Conservation (phyloP, 31 red algal species). For the Asparagopsis taxiformis region DNA sequence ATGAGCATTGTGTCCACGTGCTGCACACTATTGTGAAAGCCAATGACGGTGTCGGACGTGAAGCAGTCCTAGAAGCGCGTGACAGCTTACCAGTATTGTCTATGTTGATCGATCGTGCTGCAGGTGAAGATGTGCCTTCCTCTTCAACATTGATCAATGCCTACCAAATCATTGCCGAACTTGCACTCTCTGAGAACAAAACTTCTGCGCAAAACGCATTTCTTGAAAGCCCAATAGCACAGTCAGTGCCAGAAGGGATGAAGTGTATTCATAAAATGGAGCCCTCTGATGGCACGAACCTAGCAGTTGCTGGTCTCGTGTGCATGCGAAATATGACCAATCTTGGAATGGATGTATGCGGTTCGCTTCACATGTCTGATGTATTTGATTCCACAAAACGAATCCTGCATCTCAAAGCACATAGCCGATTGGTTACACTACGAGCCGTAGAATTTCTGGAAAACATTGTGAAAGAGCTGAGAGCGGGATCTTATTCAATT, state of each 20-base stretch:
- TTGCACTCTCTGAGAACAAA: background rate
- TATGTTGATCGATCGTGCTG: conserved; percentile 22
- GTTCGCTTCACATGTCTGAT: conserved; percentile 38
- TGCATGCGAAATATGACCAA: conserved; percentile 31
- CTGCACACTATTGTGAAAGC: conserved; percentile 7
- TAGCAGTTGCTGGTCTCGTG: conserved; percentile 9
- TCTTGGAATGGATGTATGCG: conserved; percentile 46
- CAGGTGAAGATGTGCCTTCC: background rate
- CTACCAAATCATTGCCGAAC: conserved; percentile 22
- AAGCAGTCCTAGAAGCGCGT: background rate
- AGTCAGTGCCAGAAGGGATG: background rate
- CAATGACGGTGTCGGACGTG: background rate
- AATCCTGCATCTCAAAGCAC: background rate
- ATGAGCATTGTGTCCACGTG: conserved; percentile 18
- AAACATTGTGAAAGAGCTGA: conserved; percentile 21
- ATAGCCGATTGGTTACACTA: conserved; percentile 3
- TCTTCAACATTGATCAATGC: conserved; percentile 3
- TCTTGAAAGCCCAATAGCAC: background rate
- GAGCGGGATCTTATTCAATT: conserved; percentile 5
- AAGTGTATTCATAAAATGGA: background rate
- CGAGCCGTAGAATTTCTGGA: conserved; percentile 24
- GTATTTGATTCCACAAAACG: conserved; percentile 24
- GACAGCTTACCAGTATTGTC: conserved; percentile 7
- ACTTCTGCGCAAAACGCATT: background rate
- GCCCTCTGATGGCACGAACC: too few relatives aligned